These are phyloP conservation scores for Triticum dicoccoides DNA, from an alignment of 176 grass and related monocot genomes.

Conservation along the genomic window DNA sequence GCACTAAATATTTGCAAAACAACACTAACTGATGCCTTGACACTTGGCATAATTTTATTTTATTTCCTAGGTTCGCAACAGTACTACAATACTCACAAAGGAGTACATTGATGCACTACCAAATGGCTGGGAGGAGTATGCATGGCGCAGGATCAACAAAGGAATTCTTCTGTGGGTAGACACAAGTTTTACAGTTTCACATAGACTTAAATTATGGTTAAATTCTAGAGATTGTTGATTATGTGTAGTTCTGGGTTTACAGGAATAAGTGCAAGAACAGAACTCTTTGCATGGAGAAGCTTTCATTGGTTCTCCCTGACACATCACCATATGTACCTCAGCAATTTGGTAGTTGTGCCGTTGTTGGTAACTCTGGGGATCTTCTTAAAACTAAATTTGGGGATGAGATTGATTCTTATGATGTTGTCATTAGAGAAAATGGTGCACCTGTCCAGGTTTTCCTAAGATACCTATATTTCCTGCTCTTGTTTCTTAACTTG, in stretches of 20 bases:
- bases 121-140: slow-evolving; percentile 97
- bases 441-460: slow-evolving; percentile 86
- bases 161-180: slow-evolving; percentile 84
- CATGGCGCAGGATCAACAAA: slow-evolving; percentile 96
- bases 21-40: neutral
- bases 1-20: neutral
- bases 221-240: slow-evolving; percentile 32
- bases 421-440: slow-evolving; percentile 94
- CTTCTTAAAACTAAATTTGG: slow-evolving; percentile 97
- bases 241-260: slow-evolving; percentile 25
- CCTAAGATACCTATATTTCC: slow-evolving; percentile 24
- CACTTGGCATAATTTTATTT: neutral
- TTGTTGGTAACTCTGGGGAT: slow-evolving; percentile 92
- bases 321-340: slow-evolving; percentile 69
- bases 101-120: slow-evolving; percentile 92
- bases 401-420: slow-evolving; percentile 91
- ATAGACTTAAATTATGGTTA: neutral
- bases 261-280: slow-evolving; percentile 80
- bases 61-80: slow-evolving; percentile 79
- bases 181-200: slow-evolving; percentile 14
- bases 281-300: slow-evolving; percentile 86
- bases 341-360: slow-evolving; percentile 83
- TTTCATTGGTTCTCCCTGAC: slow-evolving; percentile 80
- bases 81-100: slow-evolving; percentile 90
- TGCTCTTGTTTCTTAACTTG: slow-evolving; percentile 16